Evolutionary conservation across 1,139 yeast genomes (phyloP), one percentile per base, ranked within the genome.

Genomic region (Yamadazyma triangularis): DNA sequence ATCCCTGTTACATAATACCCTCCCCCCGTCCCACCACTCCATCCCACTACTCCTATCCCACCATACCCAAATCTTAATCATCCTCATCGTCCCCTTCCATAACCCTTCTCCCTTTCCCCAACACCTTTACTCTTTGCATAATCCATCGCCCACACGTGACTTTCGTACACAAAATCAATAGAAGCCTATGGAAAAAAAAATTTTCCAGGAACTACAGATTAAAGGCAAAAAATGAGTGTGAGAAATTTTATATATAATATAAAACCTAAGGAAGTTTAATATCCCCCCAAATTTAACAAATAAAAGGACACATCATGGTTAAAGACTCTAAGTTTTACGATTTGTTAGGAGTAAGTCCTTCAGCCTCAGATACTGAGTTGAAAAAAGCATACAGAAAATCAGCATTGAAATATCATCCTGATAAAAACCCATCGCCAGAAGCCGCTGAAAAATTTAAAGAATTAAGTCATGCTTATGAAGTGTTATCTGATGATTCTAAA

Each of bases 381-480:
- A 91, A 89, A 63, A 91, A 91, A 60, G 96, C 96, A 13, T 91
- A 91, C 68, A 81, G 97, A 70, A 78, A 85, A 50, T 77, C 86
- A 30, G 98, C 98, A 14, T 74, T 91, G 53, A 89, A 85, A 55
- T 84, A 78, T 64, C 98, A 91, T 59, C 98, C 98, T 39, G 98
- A 91, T 65, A 91, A 91, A 73, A 68, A 68, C 50, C 66, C 73
- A 33, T 56, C 62, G 16, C 84, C 88, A 35, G 95, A 85, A 53
- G 97, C 96, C 23, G 95, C 96, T 34, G 98, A 91, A 56, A 89
- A 87, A 64, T 89, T 89, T 63, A 89, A 89, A 65, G 96, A 88
- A 57, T 74, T 87, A 42, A 81, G 93, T 8, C 80, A 79, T 43
- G 96, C 97, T 8, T 91, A 91, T 57, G 97, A 91, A 61, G 70